Conservation (phyloP, 257 asterid species). For the Jacaranda mimosifolia region DNA sequence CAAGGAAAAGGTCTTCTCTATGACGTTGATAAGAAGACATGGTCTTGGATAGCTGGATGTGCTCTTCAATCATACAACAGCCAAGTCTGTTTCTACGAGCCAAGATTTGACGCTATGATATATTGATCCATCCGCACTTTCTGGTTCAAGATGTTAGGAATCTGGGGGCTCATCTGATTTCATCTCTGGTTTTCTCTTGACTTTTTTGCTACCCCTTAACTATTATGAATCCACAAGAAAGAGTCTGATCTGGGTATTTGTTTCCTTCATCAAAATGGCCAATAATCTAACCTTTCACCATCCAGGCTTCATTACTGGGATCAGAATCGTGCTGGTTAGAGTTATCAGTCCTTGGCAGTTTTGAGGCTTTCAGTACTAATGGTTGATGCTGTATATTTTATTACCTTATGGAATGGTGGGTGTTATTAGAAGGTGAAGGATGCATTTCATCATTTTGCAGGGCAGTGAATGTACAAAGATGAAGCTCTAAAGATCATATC, state of each 20-base stretch:
- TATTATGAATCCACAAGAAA: not conserved
- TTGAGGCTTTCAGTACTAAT: not conserved
- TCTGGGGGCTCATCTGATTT: not conserved
- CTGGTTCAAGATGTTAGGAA: not conserved
- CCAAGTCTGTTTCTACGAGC: conserved; percentile 98
- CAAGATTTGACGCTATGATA: conserved; percentile 88
- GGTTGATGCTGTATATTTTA: not conserved
- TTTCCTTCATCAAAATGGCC: not conserved
- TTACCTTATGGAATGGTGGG: conserved; percentile 14
- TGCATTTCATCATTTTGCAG: not conserved
- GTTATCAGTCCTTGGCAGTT: not conserved
- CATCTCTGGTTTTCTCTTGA: not conserved
- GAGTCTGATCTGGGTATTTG: not conserved
- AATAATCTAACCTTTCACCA: not conserved
- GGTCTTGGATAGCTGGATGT: conserved; percentile 99
- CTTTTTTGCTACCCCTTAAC: not conserved
- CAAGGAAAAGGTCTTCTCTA: conserved; percentile 96
- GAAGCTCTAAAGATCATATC: not conserved
- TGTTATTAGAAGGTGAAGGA: not conserved
- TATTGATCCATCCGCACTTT: conserved; percentile 43
- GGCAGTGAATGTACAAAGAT: not conserved
- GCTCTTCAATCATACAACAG: conserved; percentile 91
- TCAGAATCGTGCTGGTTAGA: not conserved
- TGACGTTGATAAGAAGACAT: conserved; percentile 86
- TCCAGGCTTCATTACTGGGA: conserved; percentile 20